Conservation (phyloP, 192 early-diverging fungal species). For the Backusella circina region DNA sequence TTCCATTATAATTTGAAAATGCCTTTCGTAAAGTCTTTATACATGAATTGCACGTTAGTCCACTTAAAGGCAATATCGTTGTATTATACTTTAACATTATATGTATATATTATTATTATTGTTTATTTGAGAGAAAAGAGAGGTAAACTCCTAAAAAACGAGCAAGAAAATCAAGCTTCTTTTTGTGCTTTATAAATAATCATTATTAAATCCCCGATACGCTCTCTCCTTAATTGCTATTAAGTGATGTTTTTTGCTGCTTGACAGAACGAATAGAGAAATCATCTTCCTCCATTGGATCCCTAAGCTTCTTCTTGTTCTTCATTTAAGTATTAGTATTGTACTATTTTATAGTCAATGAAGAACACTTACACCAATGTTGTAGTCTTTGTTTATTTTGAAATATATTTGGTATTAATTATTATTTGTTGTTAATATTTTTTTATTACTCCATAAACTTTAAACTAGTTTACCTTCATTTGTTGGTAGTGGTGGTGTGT, state of each 20-base stretch:
- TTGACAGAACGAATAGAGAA: neutral
- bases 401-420: neutral
- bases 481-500: neutral
- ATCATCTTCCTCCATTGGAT: neutral
- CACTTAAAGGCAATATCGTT: conserved; percentile 31
- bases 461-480: neutral
- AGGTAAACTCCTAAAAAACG: neutral
- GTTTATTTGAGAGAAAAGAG: neutral
- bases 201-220: neutral
- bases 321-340: neutral
- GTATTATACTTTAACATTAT: neutral
- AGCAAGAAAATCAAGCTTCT: neutral
- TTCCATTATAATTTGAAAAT: conserved; percentile 27
- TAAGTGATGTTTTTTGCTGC: neutral
- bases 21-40: conserved; percentile 68
- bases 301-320: neutral
- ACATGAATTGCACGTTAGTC: conserved; percentile 87
- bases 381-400: neutral
- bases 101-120: too few relatives aligned
- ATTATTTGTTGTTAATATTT: neutral
- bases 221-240: neutral
- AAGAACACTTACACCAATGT: neutral
- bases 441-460: conserved; percentile 1
- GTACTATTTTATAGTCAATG: neutral
- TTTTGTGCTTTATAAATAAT: neutral